Conservation (phyloP, 2,329 filamentous ascomycete genomes). For the Drechmeria coniospora region DNA sequence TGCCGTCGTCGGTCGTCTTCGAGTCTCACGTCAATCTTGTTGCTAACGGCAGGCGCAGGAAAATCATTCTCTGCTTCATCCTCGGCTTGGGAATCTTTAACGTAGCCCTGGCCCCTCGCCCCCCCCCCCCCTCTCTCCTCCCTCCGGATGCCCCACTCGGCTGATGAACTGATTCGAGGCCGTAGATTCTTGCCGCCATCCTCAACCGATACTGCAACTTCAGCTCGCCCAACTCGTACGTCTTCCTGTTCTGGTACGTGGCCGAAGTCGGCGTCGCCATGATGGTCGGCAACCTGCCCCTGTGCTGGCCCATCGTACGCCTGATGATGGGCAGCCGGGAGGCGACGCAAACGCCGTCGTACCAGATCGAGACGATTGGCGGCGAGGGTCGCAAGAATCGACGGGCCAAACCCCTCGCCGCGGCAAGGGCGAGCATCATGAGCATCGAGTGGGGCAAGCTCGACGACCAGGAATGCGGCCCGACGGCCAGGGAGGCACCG, state of each 20-base stretch:
- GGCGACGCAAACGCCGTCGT: conserved; percentile 10
- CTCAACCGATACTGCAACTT: conserved; percentile 50
- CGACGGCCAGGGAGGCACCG: not conserved
- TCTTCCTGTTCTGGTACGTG: conserved; percentile 46
- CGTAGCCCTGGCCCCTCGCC: too few species aligned
- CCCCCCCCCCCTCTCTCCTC: too few species aligned
- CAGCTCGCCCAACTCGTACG: conserved; percentile 34
- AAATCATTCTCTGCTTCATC: conserved; percentile 35
- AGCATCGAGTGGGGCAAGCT: conserved; percentile 14
- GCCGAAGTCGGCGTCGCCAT: conserved; percentile 43
- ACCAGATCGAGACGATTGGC: conserved; percentile 7
- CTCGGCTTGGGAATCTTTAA: conserved; percentile 40
- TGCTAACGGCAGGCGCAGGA: conserved; percentile 17
- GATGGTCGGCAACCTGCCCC: conserved; percentile 44
- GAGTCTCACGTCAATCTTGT: too few species aligned
- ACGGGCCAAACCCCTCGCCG: conserved; percentile 3
- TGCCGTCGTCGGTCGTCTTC: too few species aligned
- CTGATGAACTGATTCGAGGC: not conserved
- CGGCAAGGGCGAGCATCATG: conserved; percentile 7
- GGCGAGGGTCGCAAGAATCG: conserved; percentile 4
- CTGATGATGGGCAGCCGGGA: conserved; percentile 16
- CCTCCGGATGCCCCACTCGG: too few species aligned
- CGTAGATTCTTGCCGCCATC: conserved; percentile 35
- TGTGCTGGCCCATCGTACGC: conserved; percentile 41
- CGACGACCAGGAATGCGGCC: conserved; percentile 11